These are phyloP conservation scores for Pleurotus giganteus DNA, from an alignment of 768 basidiomycete species.

Conservation along the genomic window DNA sequence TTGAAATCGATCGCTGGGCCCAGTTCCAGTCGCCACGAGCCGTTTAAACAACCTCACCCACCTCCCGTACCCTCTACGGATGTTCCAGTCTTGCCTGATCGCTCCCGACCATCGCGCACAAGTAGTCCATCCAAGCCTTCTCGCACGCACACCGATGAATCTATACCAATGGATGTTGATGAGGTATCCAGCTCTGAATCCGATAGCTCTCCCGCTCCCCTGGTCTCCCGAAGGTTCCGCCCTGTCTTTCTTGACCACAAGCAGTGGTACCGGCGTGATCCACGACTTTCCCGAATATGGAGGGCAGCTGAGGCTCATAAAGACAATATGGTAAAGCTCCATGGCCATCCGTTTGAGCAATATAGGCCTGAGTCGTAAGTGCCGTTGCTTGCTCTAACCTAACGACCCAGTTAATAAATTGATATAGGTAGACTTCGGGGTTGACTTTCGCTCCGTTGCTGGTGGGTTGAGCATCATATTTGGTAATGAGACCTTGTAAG, in stretches of 20 bases:
- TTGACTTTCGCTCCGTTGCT: no score
- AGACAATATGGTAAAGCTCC: slow-evolving; percentile 12
- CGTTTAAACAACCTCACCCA: background rate
- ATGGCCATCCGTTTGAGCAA: slow-evolving; percentile 9
- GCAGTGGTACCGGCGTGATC: slow-evolving; percentile 46
- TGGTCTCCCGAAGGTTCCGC: slow-evolving; percentile 34
- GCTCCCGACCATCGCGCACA: background rate
- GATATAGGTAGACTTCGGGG: no score
- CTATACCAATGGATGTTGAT: slow-evolving; percentile 12
- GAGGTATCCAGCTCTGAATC: slow-evolving; percentile 3
- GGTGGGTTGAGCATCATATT: no score
- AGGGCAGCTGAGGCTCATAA: slow-evolving; percentile 23
- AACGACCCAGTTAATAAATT: no score
- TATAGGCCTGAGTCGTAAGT: background rate
- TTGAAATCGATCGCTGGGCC: slow-evolving; percentile 3
- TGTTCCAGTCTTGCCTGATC: background rate
- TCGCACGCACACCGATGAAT: background rate
- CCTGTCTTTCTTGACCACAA: slow-evolving; percentile 48
- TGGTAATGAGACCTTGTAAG: no score
- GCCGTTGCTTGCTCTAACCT: background rate
- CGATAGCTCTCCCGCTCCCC: slow-evolving; percentile 13
- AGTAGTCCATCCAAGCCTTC: background rate
- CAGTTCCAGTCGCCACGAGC: slow-evolving; percentile 7
- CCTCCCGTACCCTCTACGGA: background rate
- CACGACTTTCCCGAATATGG: slow-evolving; percentile 29